A percentile compares a stretch with the other conserved stretches of the same genome.
Conservation (phyloP, 140 eudicot genomes). For the Senecio squalidus region DNA sequence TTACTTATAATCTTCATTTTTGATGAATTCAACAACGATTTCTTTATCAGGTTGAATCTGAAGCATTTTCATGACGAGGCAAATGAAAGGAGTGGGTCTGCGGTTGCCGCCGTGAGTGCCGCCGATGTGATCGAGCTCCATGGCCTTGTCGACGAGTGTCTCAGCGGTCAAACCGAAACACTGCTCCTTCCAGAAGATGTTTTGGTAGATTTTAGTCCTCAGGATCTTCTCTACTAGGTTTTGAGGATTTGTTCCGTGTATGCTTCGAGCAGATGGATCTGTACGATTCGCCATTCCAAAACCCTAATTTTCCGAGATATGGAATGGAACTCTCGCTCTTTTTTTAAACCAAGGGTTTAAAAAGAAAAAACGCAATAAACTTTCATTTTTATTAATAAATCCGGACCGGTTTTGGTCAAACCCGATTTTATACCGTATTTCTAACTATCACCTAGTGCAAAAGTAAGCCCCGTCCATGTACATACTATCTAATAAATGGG, state of each 20-base stretch:
- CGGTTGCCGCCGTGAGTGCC: slow-evolving; percentile 91
- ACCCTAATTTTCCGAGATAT: too few species aligned
- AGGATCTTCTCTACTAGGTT: slow-evolving; percentile 79
- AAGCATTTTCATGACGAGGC: slow-evolving; percentile 94
- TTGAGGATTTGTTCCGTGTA: slow-evolving; percentile 91
- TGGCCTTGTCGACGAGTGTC: slow-evolving; percentile 94
- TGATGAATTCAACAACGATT: slow-evolving; percentile 92
- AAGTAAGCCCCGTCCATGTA: too few species aligned
- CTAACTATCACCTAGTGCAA: too few species aligned
- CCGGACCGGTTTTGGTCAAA: too few species aligned
- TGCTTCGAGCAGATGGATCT: slow-evolving; percentile 85
- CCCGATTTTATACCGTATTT: too few species aligned
- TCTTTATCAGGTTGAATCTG: slow-evolving; percentile 99
- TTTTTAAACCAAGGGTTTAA: too few species aligned
- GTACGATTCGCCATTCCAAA: slow-evolving; percentile 99
- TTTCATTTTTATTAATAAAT: too few species aligned
- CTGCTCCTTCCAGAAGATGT: slow-evolving; percentile 90
- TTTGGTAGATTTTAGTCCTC: slow-evolving; percentile 78
- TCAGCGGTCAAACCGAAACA: slow-evolving; percentile 97
- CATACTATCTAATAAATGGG: too few species aligned
- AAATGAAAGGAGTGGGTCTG: slow-evolving; percentile 87
- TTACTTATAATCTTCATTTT: slow-evolving; percentile 86
- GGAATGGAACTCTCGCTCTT: too few species aligned
- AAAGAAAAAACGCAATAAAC: too few species aligned
- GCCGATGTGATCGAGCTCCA: slow-evolving; percentile 93